Percentiles rank a stretch among this genome's conserved stretches.
Conservation (phyloP, 768 basidiomycete species). For the Ramaria rubella region DNA sequence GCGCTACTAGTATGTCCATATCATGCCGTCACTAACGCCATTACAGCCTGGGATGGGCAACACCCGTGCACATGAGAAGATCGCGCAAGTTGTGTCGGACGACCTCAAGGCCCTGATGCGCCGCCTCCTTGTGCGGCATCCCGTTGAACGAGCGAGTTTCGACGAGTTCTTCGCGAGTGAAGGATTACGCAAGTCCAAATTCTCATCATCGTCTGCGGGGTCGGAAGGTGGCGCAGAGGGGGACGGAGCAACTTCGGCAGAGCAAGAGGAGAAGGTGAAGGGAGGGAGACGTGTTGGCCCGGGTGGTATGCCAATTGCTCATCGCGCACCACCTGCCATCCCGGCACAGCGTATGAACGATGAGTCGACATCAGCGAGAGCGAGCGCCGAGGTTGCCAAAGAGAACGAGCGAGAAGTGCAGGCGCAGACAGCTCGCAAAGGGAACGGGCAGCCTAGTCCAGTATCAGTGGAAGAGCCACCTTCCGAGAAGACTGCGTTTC, state of each 20-base stretch:
- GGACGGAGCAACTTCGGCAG: neutral
- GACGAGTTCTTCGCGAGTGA: slow-evolving; percentile 87
- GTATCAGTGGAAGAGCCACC: neutral
- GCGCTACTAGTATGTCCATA: neutral
- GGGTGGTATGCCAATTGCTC: neutral
- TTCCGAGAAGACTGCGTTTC: neutral
- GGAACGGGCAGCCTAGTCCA: neutral
- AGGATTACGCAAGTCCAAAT: slow-evolving; percentile 72
- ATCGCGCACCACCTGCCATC: slow-evolving; percentile 4
- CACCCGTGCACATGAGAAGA: slow-evolving; percentile 76
- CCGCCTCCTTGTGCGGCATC: slow-evolving; percentile 73
- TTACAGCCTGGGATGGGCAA: slow-evolving; percentile 9
- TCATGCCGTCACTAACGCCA: neutral
- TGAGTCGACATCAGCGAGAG: neutral
- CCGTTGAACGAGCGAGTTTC: slow-evolving; percentile 78
- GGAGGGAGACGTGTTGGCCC: too few relatives aligned
- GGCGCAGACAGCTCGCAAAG: neutral
- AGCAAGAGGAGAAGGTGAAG: neutral
- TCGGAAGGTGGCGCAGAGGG: neutral
- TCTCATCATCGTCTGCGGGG: slow-evolving; percentile 31
- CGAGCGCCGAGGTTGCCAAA: neutral
- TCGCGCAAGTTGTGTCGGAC: slow-evolving; percentile 69
- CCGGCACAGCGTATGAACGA: neutral
- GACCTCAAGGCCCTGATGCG: slow-evolving; percentile 90
- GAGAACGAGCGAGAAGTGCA: neutral